A percentile compares a stretch with the other conserved stretches of the same genome.
These are phyloP conservation scores for Cladophialophora yegresii DNA, from an alignment of 2,329 filamentous ascomycete genomes.

Conservation along the genomic window DNA sequence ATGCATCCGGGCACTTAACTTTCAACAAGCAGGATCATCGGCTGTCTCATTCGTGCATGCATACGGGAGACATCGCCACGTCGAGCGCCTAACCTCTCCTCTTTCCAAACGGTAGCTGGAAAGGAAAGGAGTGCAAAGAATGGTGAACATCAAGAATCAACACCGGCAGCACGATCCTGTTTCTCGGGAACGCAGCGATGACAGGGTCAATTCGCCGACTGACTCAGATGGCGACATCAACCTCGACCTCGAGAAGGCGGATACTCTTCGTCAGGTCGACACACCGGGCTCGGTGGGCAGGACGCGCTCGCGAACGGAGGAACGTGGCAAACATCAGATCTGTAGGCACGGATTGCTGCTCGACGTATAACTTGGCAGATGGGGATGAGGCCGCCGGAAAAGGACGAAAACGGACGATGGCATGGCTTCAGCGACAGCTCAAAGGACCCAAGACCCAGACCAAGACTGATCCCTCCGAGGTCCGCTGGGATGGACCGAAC, in stretches of 20 bases:
- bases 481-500: constrained; percentile 70
- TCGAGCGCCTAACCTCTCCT: background rate
- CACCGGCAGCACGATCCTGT: constrained; percentile 4
- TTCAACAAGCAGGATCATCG: too few relatives aligned
- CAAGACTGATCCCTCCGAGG: constrained; percentile 49
- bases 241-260: constrained; percentile 24
- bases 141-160: background rate
- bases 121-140: background rate
- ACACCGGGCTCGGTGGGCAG: background rate
- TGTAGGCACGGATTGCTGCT: constrained; percentile 20
- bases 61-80: background rate
- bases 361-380: constrained; percentile 13
- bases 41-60: too few relatives aligned
- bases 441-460: constrained; percentile 2
- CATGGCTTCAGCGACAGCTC: background rate
- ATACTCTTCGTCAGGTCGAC: constrained; percentile 8
- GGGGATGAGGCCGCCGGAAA: background rate
- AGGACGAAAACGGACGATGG: constrained; percentile 55
- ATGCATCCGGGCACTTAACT: too few relatives aligned
- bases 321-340: constrained; percentile 9
- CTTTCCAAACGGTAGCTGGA: background rate
- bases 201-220: background rate
- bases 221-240: constrained; percentile 7
- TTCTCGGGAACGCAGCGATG: background rate
- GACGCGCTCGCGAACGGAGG: background rate